Evolutionary conservation across 305 asterid genomes (phyloP), one percentile per base, ranked within the genome.

Genomic region (Coffea humblotiana): DNA sequence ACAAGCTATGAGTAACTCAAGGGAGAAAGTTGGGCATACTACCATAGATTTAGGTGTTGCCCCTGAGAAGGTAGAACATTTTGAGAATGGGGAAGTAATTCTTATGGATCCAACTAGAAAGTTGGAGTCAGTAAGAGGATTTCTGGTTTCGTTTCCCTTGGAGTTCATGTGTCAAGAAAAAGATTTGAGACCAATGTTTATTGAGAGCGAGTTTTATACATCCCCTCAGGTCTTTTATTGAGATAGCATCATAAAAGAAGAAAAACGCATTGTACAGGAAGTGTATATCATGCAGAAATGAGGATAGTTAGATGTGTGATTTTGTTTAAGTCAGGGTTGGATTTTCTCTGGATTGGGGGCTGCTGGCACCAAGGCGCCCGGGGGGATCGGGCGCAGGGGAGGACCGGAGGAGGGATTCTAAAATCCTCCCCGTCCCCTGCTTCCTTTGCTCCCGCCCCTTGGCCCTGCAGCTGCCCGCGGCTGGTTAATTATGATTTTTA

Each of bases 161-260:
- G 96, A 95, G 68, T 95, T 95, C 76, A 93, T 95, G 99, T 87
- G 84, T 89, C 87, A 84, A 82, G 99, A 95, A 98, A 74, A 87
- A 88, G 98, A 95, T 85, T 81, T 93, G 77, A 91, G 99, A 85
- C 98, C 99, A 21, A 92, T 92, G 25, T 95, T 93, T 79, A 95
- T 91, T 43, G 99, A 95, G 85, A 95, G 98, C 60, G 99, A 95
- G 87, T 93, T 91, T 85, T 95, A 95, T 78, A 97, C 99, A 6
- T 95, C 98, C 98, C 85, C 37, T 27, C 43, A 27, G 7, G 70
- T 65, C 9, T 65, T 65, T 27, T 29, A 65, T 8, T 65, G 70
- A 65, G 9, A 27, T 14, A 11, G 68, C 6, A n/a, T 63, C 94
- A 23, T 9, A 27, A 19, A 58, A 2, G 45, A 74, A 13, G 35